A percentile compares a stretch with the other conserved stretches of the same genome.
Conservation (phyloP, 2,329 filamentous ascomycete genomes). For the Leptographium galeiforme region DNA sequence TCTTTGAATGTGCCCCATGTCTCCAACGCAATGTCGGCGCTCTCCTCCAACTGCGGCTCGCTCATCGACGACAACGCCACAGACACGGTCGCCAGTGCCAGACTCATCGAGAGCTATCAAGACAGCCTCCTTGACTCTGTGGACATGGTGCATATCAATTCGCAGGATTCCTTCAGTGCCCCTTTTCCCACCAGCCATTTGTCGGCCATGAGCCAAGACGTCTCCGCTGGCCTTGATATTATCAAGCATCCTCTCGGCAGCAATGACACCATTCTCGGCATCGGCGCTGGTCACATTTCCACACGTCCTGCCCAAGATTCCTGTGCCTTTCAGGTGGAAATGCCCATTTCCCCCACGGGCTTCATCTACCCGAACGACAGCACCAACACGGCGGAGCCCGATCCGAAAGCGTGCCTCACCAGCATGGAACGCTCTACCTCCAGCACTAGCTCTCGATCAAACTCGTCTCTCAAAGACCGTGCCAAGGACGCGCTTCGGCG, state of each 20-base stretch:
- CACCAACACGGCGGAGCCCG: not conserved
- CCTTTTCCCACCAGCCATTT: not conserved
- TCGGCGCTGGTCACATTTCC: not conserved
- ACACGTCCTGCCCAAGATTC: not conserved
- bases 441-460: slow-evolving; percentile 33
- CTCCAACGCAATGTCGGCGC: slow-evolving; percentile 10
- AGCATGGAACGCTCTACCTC: slow-evolving; percentile 32
- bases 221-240: not conserved
- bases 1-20: not conserved
- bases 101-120: slow-evolving; percentile 18
- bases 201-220: not conserved
- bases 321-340: not conserved
- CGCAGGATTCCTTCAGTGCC: slow-evolving; percentile 17
- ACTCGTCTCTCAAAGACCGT: slow-evolving; percentile 29
- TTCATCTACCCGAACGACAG: too few relatives aligned
- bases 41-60: slow-evolving; percentile 20
- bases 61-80: slow-evolving; percentile 21
- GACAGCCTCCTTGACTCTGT: slow-evolving; percentile 15
- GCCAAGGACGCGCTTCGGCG: slow-evolving; percentile 33
- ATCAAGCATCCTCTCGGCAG: slow-evolving; percentile 10
- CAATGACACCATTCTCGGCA: slow-evolving; percentile 2
- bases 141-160: slow-evolving; percentile 19
- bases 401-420: not conserved
- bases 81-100: slow-evolving; percentile 19
- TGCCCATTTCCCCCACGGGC: not conserved